phyloP scores from a whole-genome alignment of 2,329 filamentous ascomycete genomes.

The Hypocrella siamensis region DNA sequence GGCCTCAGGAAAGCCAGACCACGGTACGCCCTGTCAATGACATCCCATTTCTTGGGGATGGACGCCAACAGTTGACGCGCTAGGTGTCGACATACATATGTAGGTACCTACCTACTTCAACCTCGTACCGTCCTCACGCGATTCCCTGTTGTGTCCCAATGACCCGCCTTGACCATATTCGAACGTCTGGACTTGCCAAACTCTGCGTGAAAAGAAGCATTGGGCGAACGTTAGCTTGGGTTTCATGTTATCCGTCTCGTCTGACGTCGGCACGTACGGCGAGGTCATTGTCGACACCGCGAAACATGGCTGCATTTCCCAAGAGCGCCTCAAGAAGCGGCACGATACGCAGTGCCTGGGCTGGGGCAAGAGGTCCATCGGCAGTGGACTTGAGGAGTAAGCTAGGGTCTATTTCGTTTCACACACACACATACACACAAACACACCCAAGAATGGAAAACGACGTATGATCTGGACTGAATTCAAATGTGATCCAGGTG shows the following conservation, averaged over 20 bases:
- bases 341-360: constrained; percentile 6
- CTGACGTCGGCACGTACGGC: background rate
- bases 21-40: too few relatives aligned
- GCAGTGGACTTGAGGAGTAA: constrained; percentile 9
- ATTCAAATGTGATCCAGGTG: constrained; percentile 22
- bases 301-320: constrained; percentile 1
- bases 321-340: background rate
- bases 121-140: too few relatives aligned
- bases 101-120: too few relatives aligned
- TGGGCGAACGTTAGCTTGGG: background rate
- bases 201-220: background rate
- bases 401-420: background rate
- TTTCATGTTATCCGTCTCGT: background rate
- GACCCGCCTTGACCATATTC: too few relatives aligned
- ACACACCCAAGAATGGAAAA: too few relatives aligned
- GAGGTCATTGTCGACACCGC: background rate
- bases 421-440: background rate
- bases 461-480: too few relatives aligned
- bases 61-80: too few relatives aligned
- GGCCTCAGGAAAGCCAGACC: too few relatives aligned
- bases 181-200: too few relatives aligned
- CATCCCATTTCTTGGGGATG: too few relatives aligned
- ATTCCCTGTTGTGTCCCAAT: too few relatives aligned
- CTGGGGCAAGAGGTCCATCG: constrained; percentile 6
- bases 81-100: too few relatives aligned